Evolutionary conservation across 2,329 filamentous ascomycete genomes (phyloP), one percentile per base, ranked within the genome.

Genomic region (Salinomyces thailandicus): DNA sequence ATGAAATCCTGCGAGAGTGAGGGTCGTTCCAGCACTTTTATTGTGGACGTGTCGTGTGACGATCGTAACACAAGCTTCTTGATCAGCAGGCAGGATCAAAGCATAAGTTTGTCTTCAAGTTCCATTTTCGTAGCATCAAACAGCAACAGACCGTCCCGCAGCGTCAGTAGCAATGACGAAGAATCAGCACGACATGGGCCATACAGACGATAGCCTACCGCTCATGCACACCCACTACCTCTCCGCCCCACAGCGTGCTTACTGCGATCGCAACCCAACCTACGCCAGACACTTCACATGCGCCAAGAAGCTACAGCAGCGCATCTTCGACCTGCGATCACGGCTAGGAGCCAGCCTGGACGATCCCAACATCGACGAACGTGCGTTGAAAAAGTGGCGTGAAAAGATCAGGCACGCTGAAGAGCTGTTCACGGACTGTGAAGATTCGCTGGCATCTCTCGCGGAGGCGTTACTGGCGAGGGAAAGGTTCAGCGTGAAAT

Each of bases 191-290:
- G n/a, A n/a, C n/a, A n/a, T n/a, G n/a, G n/a, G n/a, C n/a, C n/a
- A n/a, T n/a, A n/a, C n/a, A n/a, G 22, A 26, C 22, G n/a, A 26
- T n/a, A 26, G 22, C n/a, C 22, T 26, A 8, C 22, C 22, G 9
- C n/a, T 26, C 7, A 26, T 38, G 29, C 36, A 34, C 24, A 38
- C 31, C 16, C 36, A 20, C 18, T 35, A 38, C 31, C 18, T 38
- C 8, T 18, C 16, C 16, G 11, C 18, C 7, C 5, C 27, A 5
- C 18, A 35, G 17, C 24, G 26, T n/a, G 13, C 18, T 6, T 28
- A 38, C 17, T 34, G 36, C 17, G 14, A 18, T 4, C 15, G 18
- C 7, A 34, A 35, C 11, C 22, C 31, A 6, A 35, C 36, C 9
- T 38, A 35, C 36, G 7, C 20, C 13, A 5, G 20, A 1, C 22